Percentiles rank a stretch among this genome's conserved stretches.
Evolutionary conservation across 352 stramenopile genomes (phyloP).

Genomic region (Blastocystis sp.): DNA sequence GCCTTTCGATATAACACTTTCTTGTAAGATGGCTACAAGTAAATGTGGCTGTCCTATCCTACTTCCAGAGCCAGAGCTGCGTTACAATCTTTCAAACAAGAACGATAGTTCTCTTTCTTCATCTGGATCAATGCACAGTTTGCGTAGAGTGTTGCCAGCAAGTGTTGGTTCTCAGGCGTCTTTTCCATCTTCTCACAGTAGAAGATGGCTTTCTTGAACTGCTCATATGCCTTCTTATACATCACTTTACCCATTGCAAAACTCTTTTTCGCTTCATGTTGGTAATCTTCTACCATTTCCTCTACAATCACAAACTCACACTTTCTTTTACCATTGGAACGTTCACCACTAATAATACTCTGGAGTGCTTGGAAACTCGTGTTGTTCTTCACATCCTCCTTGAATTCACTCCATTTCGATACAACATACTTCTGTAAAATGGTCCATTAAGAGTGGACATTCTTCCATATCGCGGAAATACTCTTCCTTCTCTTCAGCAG

Average conservation of each 20-base stretch:
- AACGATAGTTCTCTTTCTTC: slow-evolving; percentile 40
- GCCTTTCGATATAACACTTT: slow-evolving; percentile 6
- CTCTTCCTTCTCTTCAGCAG: slow-evolving; percentile 7
- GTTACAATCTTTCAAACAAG: slow-evolving; percentile 14
- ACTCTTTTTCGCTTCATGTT: slow-evolving; percentile 30
- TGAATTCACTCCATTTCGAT: not conserved
- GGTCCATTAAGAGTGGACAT: not conserved
- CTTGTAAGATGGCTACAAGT: slow-evolving; percentile 1
- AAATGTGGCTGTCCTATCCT: not conserved
- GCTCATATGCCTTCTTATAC: slow-evolving; percentile 24
- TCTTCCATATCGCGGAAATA: slow-evolving; percentile 36
- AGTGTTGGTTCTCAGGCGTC: slow-evolving; percentile 23
- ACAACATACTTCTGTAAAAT: not conserved
- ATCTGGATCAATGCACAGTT: slow-evolving; percentile 28
- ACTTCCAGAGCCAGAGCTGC: not conserved
- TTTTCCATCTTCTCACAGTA: not conserved
- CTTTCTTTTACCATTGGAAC: not conserved
- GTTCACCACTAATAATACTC: not conserved
- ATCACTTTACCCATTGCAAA: not conserved
- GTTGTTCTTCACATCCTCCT: slow-evolving; percentile 9
- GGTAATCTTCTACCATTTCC: slow-evolving; percentile 47
- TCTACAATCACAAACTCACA: not conserved
- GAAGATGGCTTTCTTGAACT: slow-evolving; percentile 11
- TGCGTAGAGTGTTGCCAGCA: slow-evolving; percentile 24
- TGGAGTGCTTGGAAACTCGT: slow-evolving; percentile 16